Evolutionary conservation across 352 stramenopile genomes (phyloP), one percentile per base, ranked within the genome.

Genomic region (Albugo laibachii): DNA sequence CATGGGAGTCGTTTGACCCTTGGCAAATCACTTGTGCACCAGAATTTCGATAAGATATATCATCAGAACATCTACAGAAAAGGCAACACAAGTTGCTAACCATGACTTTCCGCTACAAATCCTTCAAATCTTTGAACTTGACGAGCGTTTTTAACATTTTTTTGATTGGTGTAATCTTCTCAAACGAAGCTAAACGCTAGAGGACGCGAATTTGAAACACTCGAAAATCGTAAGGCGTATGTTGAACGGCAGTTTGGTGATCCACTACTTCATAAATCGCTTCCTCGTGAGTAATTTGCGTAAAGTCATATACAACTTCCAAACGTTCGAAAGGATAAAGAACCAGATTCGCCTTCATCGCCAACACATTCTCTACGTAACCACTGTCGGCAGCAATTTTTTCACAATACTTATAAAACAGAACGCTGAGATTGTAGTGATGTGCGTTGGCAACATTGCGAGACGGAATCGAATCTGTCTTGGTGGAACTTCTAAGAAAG

Each of bases 381-480:
- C 72, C 72, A 24, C 63, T 72, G 53, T 84, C 72, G n/a, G 55
- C 72, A 8, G 65, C 69, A 41, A 84, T 76, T 3, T 75, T 19
- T n/a, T 58, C 54, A 50, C 72, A 80, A 56, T 76, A 68, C 52
- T 61, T 51, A 0, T 63, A 59, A 53, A 84, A 84, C 11, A 69
- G 69, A 13, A 84, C 59, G 11, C 65, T 70, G 19, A 84, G 61
- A 52, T 84, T 84, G 61, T 84, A 84, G 57, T 82, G 59, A 37
- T 69, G 66, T 37, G 72, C 53, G 53, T 84, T 84, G 47, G 72
- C 67, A 13, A 60, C 49, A 45, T 80, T 14, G 55, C 54, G 18
- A 80, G 45, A 14, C 69, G 72, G 31, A 82, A 73, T 20, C 72
- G 69, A 34, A 77, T 68, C 41, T 84, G 69, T 11, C 66, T 60